phyloP scores from a whole-genome alignment of 73 alveolate species.

The Tetrahymena thermophila region DNA sequence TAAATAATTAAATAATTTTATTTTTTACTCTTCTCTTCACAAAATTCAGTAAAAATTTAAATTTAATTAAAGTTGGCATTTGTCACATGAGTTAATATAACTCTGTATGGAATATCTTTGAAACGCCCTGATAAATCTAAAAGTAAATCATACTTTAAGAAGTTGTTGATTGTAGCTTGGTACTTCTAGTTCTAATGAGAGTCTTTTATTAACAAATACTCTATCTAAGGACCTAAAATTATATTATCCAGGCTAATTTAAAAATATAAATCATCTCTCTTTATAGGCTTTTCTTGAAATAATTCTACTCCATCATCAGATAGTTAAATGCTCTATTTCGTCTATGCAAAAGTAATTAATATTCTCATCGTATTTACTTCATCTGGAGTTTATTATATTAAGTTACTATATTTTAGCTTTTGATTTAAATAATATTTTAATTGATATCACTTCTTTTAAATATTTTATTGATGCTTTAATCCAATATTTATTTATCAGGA shows the following conservation, averaged over 20 bases:
- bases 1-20: neutral
- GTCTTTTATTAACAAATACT: neutral
- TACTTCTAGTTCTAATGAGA: neutral
- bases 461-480: too few species aligned
- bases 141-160: neutral
- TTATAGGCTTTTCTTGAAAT: neutral
- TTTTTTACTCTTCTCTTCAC: neutral
- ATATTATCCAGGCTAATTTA: neutral
- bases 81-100: neutral
- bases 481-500: too few species aligned
- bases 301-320: neutral
- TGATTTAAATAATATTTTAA: neutral
- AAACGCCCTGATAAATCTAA: neutral
- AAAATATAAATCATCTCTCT: neutral
- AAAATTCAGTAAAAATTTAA: neutral
- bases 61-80: neutral
- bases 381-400: neutral
- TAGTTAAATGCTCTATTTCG: neutral
- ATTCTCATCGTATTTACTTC: neutral
- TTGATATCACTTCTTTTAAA: too few species aligned
- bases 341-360: neutral
- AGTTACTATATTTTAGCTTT: neutral
- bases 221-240: neutral
- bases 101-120: neutral
- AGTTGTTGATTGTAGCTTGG: neutral